phyloP scores from a whole-genome alignment of 192 early-diverging fungal species.

The Paraglomus occultum region DNA sequence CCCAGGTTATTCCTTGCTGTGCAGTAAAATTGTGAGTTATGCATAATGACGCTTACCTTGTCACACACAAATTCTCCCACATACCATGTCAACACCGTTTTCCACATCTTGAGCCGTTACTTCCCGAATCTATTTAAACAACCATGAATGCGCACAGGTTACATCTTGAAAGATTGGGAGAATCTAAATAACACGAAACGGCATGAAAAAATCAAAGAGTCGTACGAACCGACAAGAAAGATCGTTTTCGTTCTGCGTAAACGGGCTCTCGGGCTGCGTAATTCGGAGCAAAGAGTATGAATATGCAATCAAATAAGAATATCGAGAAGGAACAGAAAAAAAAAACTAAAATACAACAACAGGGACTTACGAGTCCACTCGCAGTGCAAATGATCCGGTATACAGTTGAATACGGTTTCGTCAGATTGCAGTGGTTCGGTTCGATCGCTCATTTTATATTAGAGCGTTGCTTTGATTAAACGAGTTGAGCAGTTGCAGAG shows the following conservation, averaged over 20 bases:
- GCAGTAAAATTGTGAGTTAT: neutral
- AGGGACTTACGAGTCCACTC: slow-evolving; percentile 15
- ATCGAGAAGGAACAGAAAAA: neutral
- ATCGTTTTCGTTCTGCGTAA: slow-evolving; percentile 11
- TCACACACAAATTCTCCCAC: neutral
- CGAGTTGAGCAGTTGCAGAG: too few relatives aligned
- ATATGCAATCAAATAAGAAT: neutral
- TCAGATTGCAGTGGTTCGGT: too few relatives aligned
- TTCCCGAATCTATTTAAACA: slow-evolving; percentile 9
- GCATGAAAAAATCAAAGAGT: neutral
- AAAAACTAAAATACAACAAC: neutral
- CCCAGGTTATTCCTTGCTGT: slow-evolving; percentile 47
- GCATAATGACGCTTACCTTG: neutral
- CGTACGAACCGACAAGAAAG: slow-evolving; percentile 5
- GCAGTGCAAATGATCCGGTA: neutral
- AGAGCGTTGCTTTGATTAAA: too few relatives aligned
- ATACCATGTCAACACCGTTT: slow-evolving; percentile 41
- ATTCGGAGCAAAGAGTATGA: neutral
- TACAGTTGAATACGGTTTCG: too few relatives aligned
- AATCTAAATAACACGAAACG: neutral
- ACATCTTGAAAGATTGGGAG: neutral
- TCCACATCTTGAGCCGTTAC: slow-evolving; percentile 33
- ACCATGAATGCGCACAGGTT: neutral
- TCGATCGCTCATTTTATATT: too few relatives aligned
- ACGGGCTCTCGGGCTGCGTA: neutral